Percentiles rank a stretch among this genome's conserved stretches.
phyloP scores from a whole-genome alignment of 192 early-diverging fungal species.

The Pilobolus umbonatus region DNA sequence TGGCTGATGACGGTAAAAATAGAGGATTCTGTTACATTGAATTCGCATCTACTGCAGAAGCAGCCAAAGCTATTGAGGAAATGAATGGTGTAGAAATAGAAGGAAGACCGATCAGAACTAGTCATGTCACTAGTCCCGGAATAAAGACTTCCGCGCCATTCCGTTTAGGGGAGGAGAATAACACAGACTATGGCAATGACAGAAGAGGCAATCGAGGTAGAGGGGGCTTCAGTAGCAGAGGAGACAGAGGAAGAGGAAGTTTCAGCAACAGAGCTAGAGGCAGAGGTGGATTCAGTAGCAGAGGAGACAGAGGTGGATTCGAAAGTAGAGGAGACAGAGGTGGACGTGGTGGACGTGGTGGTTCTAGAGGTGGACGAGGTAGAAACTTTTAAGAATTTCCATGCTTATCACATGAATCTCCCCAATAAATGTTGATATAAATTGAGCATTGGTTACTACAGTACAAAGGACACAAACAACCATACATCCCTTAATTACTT shows the following conservation, averaged over 20 bases:
- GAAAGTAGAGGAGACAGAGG: slow-evolving; percentile 20
- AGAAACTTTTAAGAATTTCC: too few species aligned
- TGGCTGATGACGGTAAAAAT: slow-evolving; percentile 65
- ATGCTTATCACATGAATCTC: too few species aligned
- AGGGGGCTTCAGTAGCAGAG: slow-evolving; percentile 40
- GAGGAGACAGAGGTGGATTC: slow-evolving; percentile 40
- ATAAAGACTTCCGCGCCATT: too few species aligned
- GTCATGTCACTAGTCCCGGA: too few species aligned
- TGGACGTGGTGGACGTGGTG: slow-evolving; percentile 36
- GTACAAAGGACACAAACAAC: too few species aligned
- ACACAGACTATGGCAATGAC: slow-evolving; percentile 31
- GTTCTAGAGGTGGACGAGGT: slow-evolving; percentile 42
- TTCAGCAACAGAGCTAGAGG: too few species aligned
- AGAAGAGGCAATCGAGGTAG: slow-evolving; percentile 47
- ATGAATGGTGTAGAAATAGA: slow-evolving; percentile 74
- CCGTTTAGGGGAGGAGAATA: too few species aligned
- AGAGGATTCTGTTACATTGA: slow-evolving; percentile 92
- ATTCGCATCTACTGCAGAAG: slow-evolving; percentile 62
- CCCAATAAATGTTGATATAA: too few species aligned
- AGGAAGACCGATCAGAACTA: slow-evolving; percentile 80
- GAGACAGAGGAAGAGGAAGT: too few species aligned
- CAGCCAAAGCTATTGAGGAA: slow-evolving; percentile 68
- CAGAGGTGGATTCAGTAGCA: slow-evolving; percentile 46
- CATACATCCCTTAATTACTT: too few species aligned
- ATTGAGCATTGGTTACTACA: too few species aligned